Percentiles rank a stretch among this genome's conserved stretches.
phyloP scores from a whole-genome alignment of 352 stramenopile genomes.

The Phytophthora syringae region DNA sequence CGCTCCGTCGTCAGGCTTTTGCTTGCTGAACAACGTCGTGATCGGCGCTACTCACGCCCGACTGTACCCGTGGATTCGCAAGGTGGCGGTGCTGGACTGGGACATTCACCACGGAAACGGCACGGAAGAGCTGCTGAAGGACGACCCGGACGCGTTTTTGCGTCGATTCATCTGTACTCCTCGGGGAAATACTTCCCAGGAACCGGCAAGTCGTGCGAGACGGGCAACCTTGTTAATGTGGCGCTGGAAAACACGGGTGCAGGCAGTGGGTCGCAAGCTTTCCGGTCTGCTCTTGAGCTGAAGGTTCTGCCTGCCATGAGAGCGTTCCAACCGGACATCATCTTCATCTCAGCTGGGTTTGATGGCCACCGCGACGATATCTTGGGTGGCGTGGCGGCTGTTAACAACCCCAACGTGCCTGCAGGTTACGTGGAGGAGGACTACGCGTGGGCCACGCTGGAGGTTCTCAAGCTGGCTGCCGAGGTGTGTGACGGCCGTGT shows the following conservation, averaged over 20 bases:
- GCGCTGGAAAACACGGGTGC: conserved; percentile 73
- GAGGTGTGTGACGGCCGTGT: conserved; percentile 83
- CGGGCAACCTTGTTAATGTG: conserved; percentile 79
- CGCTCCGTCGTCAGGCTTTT: conserved; percentile 94
- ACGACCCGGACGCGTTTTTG: conserved; percentile 87
- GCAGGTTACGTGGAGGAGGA: conserved; percentile 86
- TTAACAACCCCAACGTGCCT: conserved; percentile 79
- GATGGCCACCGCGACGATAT: conserved; percentile 89
- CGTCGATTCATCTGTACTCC: conserved; percentile 84
- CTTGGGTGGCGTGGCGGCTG: conserved; percentile 73
- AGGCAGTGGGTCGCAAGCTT: conserved; percentile 70
- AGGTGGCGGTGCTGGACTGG: conserved; percentile 98
- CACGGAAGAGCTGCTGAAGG: conserved; percentile 92
- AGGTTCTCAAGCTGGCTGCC: conserved; percentile 77
- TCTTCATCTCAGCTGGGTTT: conserved; percentile 91
- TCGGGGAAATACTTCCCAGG: conserved; percentile 80
- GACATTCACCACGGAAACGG: conserved; percentile 99
- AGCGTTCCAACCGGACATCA: conserved; percentile 78
- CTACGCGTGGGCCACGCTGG: conserved; percentile 80
- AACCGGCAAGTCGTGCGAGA: conserved; percentile 67
- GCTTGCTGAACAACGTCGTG: conserved; percentile 98
- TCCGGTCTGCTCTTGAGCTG: conserved; percentile 60
- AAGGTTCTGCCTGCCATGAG: conserved; percentile 83
- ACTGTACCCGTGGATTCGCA: conserved; percentile 90
- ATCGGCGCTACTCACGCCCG: conserved; percentile 98